Base-by-base conservation (phyloP, 352 stramenopile species). In the Phytopythium boreale region DNA sequence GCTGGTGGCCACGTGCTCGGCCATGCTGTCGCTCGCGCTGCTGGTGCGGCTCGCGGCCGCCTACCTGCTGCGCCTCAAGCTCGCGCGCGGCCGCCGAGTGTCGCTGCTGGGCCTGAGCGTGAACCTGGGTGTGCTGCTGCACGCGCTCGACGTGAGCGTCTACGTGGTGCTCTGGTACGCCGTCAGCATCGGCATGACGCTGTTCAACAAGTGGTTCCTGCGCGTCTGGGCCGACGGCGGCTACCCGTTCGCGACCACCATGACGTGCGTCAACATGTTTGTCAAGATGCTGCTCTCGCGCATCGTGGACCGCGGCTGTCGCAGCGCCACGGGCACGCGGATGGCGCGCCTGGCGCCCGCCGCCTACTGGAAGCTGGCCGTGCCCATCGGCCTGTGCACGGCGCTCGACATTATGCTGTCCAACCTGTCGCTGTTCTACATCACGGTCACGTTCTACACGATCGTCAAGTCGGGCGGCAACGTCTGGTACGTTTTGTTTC, bases 381-480 rank as follows among this genome's bases (percentile, higher is more conserved):
- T 94, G 43, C 86, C 88, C 24, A 92, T 94, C 43, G 84, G 86
- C 14, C 57, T 92, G 31, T 90, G 76, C 70, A 94, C 88, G 12
- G 81, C 82, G n/a, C 77, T 93, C 11, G 86, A 95, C 70, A 90
- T 96, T 41, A 87, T 91, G 71, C 64, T 90, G 31, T 93, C 83
- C 15, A 95, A 95, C 66, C 51, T 90, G 20, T 93, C 86, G 66
- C 83, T 95, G 62, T 81, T 90, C 46, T 96, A 93, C 73, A 90
- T 95, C 65, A 93, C 82, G 0, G 87, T 95, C 19, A 92, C 84
- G 27, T 88, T 96, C 64, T 94, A 93, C 72, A 96, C 88, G 29
- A 82, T 95, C 47, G 84, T 92, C 51, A 93, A 95, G 64, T 91
- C 82, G 0, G 75, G 77, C 19, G 81, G 72, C 14, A 90, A 95